A percentile compares a stretch with the other conserved stretches of the same genome.
Evolutionary conservation across 73 alveolate genomes (phyloP).

Genomic region (Tetrahymena elliotti): DNA sequence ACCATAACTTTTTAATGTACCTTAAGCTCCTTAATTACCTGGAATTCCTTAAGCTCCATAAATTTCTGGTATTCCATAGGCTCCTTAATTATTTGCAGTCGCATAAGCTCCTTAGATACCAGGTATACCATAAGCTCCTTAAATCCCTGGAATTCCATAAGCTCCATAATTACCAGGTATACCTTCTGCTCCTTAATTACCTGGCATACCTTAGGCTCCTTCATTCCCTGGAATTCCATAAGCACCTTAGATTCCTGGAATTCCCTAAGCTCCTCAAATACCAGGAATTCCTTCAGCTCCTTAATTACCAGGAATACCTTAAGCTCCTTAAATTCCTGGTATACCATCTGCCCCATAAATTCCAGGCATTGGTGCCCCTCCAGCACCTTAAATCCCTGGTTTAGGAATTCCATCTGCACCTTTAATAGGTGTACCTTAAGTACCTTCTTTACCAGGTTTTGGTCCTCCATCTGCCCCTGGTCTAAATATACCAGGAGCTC

Average conservation of each 20-base stretch:
- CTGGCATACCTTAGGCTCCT: not conserved
- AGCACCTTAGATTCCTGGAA: not conserved
- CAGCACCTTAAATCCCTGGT: not conserved
- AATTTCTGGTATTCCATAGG: not conserved
- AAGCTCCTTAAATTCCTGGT: not conserved
- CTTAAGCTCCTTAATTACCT: not conserved
- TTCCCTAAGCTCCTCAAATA: not conserved
- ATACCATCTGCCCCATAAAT: not conserved
- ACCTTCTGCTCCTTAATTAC: not conserved
- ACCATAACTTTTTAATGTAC: not conserved
- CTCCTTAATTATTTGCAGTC: not conserved
- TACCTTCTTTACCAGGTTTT: not conserved
- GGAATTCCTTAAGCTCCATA: not conserved
- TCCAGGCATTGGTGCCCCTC: not conserved
- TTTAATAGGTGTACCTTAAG: not conserved
- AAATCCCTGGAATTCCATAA: not conserved
- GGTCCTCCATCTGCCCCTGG: not conserved
- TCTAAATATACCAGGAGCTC: not conserved
- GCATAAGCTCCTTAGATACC: not conserved
- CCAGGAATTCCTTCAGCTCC: not conserved
- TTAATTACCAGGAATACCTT: not conserved
- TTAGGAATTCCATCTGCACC: not conserved
- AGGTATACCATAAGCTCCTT: not conserved
- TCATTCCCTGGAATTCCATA: not conserved
- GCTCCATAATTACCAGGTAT: not conserved